A percentile compares a stretch with the other conserved stretches of the same genome.
Evolutionary conservation across 2,329 filamentous ascomycete species (phyloP).

Genomic region (Cercospora sp.): DNA sequence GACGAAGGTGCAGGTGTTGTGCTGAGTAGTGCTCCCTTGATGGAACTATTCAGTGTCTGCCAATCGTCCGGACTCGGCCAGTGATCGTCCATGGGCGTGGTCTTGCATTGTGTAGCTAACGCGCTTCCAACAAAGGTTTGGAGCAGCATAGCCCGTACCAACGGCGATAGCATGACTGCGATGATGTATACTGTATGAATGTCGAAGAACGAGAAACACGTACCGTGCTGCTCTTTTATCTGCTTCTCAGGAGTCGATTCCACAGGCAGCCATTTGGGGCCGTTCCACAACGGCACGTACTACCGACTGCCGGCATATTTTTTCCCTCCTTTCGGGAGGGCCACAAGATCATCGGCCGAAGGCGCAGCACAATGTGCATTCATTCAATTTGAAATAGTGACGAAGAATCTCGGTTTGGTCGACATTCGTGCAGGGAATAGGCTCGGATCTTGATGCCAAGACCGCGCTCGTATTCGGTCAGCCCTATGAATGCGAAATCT

Average conservation of each 20-base stretch:
- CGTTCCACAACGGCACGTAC: background rate
- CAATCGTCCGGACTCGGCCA: constrained; percentile 20
- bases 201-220: no score
- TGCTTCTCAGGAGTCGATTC: background rate
- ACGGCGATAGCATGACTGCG: background rate
- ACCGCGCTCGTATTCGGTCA: constrained; percentile 1
- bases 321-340: background rate
- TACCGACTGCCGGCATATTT: background rate
- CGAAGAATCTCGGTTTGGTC: background rate
- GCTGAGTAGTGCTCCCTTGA: constrained; percentile 28
- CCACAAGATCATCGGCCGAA: background rate
- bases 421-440: background rate
- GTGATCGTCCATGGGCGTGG: constrained; percentile 16
- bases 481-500: background rate
- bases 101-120: constrained; percentile 16
- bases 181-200: no score
- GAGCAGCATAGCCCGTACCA: background rate
- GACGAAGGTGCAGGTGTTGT: constrained; percentile 36
- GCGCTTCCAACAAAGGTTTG: background rate
- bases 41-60: constrained; percentile 17
- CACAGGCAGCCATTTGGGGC: background rate
- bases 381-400: background rate
- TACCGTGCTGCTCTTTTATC: background rate
- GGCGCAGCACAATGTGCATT: background rate
- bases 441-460: background rate